These are phyloP conservation scores for Exophiala phaeomuriformis DNA, from an alignment of 2,329 filamentous ascomycete species.

Conservation along the genomic window DNA sequence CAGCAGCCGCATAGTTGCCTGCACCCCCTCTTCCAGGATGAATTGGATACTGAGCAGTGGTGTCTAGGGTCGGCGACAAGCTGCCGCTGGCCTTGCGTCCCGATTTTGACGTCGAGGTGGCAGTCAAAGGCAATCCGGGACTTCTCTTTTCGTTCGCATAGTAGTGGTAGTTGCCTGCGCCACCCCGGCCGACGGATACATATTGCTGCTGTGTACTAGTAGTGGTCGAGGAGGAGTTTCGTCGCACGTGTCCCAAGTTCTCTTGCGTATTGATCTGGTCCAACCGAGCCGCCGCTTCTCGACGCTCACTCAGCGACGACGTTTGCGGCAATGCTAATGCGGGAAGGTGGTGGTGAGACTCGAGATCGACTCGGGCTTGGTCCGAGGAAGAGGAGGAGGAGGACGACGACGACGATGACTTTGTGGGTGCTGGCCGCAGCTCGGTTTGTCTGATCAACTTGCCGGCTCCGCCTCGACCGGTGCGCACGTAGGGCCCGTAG, in stretches of 20 bases:
- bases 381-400: too few species aligned
- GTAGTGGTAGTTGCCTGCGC: conserved; percentile 20
- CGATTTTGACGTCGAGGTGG: background rate
- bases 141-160: conserved; percentile 15
- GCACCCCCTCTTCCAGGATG: conserved; percentile 53
- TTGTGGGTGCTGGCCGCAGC: conserved; percentile 1
- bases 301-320: conserved; percentile 19
- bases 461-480: conserved; percentile 57
- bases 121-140: conserved; percentile 12
- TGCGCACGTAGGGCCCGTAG: conserved; percentile 39
- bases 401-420: conserved; percentile 1
- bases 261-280: conserved; percentile 23
- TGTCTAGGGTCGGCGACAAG: background rate
- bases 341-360: conserved; percentile 31
- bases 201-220: conserved; percentile 5
- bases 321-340: conserved; percentile 13
- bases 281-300: conserved; percentile 20
- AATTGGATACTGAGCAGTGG: conserved; percentile 9
- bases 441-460: conserved; percentile 51
- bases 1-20: conserved; percentile 46
- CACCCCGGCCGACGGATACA: conserved; percentile 19
- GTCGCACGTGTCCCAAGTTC: conserved; percentile 11
- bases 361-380: conserved; percentile 34
- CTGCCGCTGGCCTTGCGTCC: background rate
- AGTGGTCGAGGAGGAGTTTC: conserved; percentile 4